Percentiles rank a stretch among this genome's conserved stretches.
These are phyloP conservation scores for Colletotrichum filicis DNA, from an alignment of 2,329 filamentous ascomycete genomes.

Conservation along the genomic window DNA sequence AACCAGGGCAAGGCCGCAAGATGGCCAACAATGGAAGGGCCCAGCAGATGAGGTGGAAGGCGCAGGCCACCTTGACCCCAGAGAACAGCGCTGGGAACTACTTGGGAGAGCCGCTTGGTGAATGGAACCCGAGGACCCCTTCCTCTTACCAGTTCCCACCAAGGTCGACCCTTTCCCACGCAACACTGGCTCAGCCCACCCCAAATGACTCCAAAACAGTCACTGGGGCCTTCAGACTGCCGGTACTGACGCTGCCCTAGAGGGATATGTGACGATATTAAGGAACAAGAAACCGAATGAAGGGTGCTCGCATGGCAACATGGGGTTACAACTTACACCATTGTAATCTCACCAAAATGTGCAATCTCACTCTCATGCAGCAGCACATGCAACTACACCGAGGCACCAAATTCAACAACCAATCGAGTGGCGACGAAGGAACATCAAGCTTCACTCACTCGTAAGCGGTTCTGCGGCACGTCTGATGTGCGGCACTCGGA, in stretches of 20 bases:
- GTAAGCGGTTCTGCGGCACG: conserved; percentile 2
- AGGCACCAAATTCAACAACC: background rate
- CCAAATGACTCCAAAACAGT: conserved; percentile 24
- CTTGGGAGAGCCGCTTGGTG: background rate
- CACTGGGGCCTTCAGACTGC: conserved; percentile 21
- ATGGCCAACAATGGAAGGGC: too few relatives aligned
- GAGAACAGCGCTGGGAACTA: background rate
- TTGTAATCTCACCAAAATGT: conserved; percentile 8
- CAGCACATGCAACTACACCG: background rate
- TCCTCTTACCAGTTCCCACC: background rate
- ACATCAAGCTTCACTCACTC: conserved; percentile 7
- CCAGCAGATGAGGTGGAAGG: too few relatives aligned
- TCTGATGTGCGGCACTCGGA: conserved; percentile 16
- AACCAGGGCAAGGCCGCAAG: background rate
- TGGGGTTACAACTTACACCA: conserved; percentile 12
- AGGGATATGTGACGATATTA: conserved; percentile 25
- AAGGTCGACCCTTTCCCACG: background rate
- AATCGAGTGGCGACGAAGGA: background rate
- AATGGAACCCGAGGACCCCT: background rate
- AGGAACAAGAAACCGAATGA: conserved; percentile 31
- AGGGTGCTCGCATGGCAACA: conserved; percentile 11
- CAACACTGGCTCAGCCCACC: conserved; percentile 12
- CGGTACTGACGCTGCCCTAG: conserved; percentile 7
- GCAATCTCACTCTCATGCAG: background rate
- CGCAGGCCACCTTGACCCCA: background rate